Evolutionary conservation across 2,329 filamentous ascomycete species (phyloP).

Genomic region (Neodidymelliopsis sp.): DNA sequence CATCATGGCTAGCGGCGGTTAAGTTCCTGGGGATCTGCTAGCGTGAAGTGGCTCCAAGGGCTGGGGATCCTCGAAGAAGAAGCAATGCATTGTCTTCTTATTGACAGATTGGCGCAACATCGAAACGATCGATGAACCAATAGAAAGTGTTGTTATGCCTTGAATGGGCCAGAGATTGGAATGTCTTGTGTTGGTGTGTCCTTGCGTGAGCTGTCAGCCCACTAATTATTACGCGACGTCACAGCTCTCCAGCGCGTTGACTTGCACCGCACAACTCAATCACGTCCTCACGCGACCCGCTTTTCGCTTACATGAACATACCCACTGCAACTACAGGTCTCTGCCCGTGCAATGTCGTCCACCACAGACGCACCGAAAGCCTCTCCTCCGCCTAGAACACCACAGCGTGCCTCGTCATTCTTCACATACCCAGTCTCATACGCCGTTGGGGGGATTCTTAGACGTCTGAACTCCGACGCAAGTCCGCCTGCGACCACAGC

Average conservation of each 20-base stretch:
- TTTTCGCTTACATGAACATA: constrained; percentile 28
- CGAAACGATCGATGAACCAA: background rate
- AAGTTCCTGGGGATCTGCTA: constrained; percentile 41
- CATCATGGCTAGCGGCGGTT: constrained; percentile 33
- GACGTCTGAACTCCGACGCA: constrained; percentile 56
- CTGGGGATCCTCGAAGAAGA: constrained; percentile 18
- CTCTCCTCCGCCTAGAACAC: constrained; percentile 22
- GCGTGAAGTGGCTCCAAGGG: constrained; percentile 23
- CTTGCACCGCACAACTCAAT: constrained; percentile 21
- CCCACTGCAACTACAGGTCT: constrained; percentile 9
- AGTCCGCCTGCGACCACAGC: constrained; percentile 19
- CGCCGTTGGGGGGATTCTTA: constrained; percentile 56
- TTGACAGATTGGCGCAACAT: background rate
- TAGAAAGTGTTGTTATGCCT: background rate
- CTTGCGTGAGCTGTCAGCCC: constrained; percentile 29
- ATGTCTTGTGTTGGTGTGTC: constrained; percentile 11
- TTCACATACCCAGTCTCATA: constrained; percentile 60
- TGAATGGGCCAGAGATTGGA: constrained; percentile 9
- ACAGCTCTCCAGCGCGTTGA: constrained; percentile 26
- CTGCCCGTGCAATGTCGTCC: constrained; percentile 35
- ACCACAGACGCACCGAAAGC: constrained; percentile 28
- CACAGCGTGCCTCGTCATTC: constrained; percentile 50
- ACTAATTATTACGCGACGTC: constrained; percentile 37
- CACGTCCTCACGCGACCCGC: constrained; percentile 34
- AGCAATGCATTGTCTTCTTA: constrained; percentile 2